Evolutionary conservation across 306 rosid species (phyloP).

Genomic region (peach (Prunus persica)): Prunus_persica_NCBIv2 NC_034010.1:24122501-24123000

Average conservation of each 20-base stretch:
- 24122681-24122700: accelerated
- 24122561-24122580: too few species aligned
- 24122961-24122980: slow-evolving; percentile 3
- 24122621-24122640: too few species aligned
- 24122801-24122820: too few species aligned
- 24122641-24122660: accelerated
- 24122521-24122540: neutral
- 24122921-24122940: neutral
- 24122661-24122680: accelerated
- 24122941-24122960: neutral
- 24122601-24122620: too few species aligned
- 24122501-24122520: neutral
- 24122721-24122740: too few species aligned
- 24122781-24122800: too few species aligned
- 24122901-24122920: neutral
- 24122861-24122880: neutral
- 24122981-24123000: neutral
- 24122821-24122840: neutral
- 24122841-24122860: neutral
- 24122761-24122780: too few species aligned
- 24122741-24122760: too few species aligned
- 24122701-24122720: too few species aligned
- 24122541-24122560: neutral
- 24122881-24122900: neutral
- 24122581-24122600: too few species aligned